Percentiles rank a stretch among this genome's conserved stretches.
Conservation (phyloP, 352 stramenopile genomes). For the Phytopythium vexans region DNA sequence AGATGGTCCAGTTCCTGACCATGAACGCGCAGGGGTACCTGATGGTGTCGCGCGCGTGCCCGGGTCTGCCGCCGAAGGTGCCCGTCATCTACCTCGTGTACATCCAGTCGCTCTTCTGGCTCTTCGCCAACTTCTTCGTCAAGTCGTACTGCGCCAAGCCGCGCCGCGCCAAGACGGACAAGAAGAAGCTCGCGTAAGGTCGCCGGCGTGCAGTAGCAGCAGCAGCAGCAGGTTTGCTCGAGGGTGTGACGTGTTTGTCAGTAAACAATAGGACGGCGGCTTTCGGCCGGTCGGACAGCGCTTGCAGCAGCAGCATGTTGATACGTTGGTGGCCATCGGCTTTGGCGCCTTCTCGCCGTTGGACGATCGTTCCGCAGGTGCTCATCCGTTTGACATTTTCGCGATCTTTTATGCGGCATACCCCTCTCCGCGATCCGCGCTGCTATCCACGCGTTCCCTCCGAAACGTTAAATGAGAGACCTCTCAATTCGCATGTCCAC, state of each 20-base stretch:
- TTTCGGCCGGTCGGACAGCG: no score
- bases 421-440: no score
- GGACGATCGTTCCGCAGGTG: no score
- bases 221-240: neutral
- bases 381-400: no score
- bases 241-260: neutral
- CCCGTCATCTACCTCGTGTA: conserved; percentile 90
- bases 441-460: no score
- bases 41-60: conserved; percentile 78
- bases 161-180: conserved; percentile 34
- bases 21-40: conserved; percentile 68
- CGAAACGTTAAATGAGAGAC: no score
- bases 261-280: no score
- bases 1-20: conserved; percentile 92
- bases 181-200: conserved; percentile 52
- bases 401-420: no score
- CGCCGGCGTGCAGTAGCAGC: neutral
- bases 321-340: no score
- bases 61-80: conserved; percentile 65
- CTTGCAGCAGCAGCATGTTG: no score
- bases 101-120: conserved; percentile 94
- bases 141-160: conserved; percentile 87
- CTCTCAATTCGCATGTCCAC: no score
- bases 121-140: conserved; percentile 98
- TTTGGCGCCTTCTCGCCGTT: no score